Evolutionary conservation across 306 rosid species (phyloP).

Genomic region (Senna siamea): DNA sequence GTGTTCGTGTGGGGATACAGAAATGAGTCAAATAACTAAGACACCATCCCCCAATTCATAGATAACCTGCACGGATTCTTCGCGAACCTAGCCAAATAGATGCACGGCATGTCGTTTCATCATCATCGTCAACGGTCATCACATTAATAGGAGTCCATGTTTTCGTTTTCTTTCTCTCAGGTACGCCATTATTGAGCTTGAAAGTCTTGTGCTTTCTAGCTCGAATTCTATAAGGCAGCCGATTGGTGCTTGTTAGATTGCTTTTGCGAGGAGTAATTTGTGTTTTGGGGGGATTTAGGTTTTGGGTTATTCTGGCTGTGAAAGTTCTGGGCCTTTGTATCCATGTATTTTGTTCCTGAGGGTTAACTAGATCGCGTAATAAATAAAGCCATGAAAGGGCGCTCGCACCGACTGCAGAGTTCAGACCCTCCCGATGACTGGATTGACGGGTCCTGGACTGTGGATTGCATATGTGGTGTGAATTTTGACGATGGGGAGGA

Average conservation of each 20-base stretch:
- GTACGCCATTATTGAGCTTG: conserved; percentile 3
- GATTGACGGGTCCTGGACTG: conserved; percentile 95
- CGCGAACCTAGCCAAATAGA: neutral
- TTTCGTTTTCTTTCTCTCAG: conserved; percentile 23
- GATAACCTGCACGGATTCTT: conserved; percentile 2
- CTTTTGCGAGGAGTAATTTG: neutral
- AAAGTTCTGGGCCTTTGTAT: neutral
- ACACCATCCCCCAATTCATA: conserved; percentile 10
- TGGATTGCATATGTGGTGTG: conserved; percentile 95
- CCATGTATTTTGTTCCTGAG: neutral
- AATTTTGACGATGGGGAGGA: conserved; percentile 97
- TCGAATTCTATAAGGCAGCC: neutral
- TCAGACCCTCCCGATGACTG: conserved; percentile 93
- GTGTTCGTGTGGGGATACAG: neutral
- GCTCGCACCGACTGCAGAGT: conserved; percentile 88
- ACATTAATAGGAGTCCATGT: neutral
- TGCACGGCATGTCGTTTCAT: neutral
- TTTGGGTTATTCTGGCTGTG: neutral
- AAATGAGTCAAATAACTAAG: neutral
- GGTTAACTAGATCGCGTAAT: neutral
- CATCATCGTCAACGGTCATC: neutral
- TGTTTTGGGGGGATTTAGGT: conserved; percentile 31
- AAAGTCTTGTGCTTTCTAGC: conserved; percentile 4
- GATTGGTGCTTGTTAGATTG: neutral
- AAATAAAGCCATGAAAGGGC: conserved; percentile 65